Percentiles rank a stretch among this genome's conserved stretches.
Evolutionary conservation across 371 early-diverging fungal species (phyloP).

Genomic region (Lichtheimia hyalospora): DNA sequence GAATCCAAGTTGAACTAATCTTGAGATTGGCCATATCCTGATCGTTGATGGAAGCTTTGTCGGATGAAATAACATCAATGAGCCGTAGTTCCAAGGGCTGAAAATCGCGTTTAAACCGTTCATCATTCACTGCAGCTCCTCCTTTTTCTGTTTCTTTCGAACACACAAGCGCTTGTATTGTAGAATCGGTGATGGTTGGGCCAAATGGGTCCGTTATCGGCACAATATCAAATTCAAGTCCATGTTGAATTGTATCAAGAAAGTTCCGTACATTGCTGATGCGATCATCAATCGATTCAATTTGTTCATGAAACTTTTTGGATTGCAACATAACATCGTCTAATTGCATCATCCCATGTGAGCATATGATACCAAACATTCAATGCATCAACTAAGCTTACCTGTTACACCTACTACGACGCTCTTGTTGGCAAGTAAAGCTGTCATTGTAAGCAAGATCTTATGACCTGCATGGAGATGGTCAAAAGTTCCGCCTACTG

Average conservation of each 20-base stretch:
- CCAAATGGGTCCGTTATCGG: slow-evolving; percentile 77
- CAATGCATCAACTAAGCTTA: slow-evolving; percentile 25
- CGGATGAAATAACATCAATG: slow-evolving; percentile 73
- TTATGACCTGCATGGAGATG: slow-evolving; percentile 95
- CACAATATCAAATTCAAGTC: slow-evolving; percentile 41
- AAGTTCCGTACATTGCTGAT: slow-evolving; percentile 60
- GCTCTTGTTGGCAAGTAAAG: slow-evolving; percentile 58
- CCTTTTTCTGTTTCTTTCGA: slow-evolving; percentile 85
- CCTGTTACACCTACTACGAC: slow-evolving; percentile 81
- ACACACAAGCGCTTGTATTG: slow-evolving; percentile 82
- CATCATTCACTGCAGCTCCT: slow-evolving; percentile 69
- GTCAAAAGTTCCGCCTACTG: slow-evolving; percentile 96
- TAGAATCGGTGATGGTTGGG: slow-evolving; percentile 78
- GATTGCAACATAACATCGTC: slow-evolving; percentile 68
- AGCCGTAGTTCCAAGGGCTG: slow-evolving; percentile 65
- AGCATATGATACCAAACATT: neutral
- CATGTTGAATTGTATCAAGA: slow-evolving; percentile 54
- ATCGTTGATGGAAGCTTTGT: slow-evolving; percentile 27
- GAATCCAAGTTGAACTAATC: slow-evolving; percentile 74
- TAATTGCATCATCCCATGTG: slow-evolving; percentile 11
- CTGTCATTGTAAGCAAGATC: slow-evolving; percentile 85
- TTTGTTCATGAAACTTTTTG: slow-evolving; percentile 69
- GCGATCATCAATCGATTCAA: slow-evolving; percentile 73
- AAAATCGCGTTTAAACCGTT: slow-evolving; percentile 50
- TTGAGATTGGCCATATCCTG: slow-evolving; percentile 54